phyloP scores from a whole-genome alignment of 805 yeast genomes.

The Candida ovalis region DNA sequence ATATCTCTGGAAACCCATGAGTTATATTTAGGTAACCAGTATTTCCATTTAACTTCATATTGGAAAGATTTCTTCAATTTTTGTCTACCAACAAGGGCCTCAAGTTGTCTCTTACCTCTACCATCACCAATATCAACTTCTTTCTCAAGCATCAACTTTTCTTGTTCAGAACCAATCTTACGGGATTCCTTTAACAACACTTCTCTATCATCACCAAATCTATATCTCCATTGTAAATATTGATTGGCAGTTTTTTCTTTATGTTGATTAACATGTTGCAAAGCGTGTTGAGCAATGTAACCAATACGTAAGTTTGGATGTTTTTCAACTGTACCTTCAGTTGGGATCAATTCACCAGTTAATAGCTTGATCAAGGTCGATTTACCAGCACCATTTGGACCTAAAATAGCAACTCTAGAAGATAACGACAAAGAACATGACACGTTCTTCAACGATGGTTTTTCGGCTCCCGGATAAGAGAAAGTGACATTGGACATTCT shows the following conservation, averaged over 20 bases:
- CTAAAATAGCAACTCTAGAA: conserved; percentile 95
- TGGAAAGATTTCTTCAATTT: conserved; percentile 95
- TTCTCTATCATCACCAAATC: conserved; percentile 97
- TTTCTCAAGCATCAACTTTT: conserved; percentile 71
- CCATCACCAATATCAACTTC: conserved; percentile 82
- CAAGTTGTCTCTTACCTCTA: conserved; percentile 76
- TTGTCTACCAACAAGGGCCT: conserved; percentile 96
- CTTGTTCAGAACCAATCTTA: conserved; percentile 69
- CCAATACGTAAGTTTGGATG: conserved; percentile 98
- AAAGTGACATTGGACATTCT: conserved; percentile 76
- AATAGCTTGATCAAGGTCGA: conserved; percentile 90
- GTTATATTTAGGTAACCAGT: conserved; percentile 88
- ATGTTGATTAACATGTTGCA: conserved; percentile 95
- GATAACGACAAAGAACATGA: conserved; percentile 90
- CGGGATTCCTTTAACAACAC: conserved; percentile 90
- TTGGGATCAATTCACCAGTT: conserved; percentile 88
- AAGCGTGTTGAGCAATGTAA: conserved; percentile 97
- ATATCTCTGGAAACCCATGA: conserved; percentile 88
- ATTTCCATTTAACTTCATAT: conserved; percentile 93
- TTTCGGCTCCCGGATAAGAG: conserved; percentile 82
- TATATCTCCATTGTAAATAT: conserved; percentile 97
- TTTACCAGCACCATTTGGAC: conserved; percentile 99
- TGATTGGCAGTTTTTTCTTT: conserved; percentile 97
- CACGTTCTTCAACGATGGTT: conserved; percentile 75
- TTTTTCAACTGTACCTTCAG: conserved; percentile 87